These are phyloP conservation scores for Yamadazyma spencermartinsiae DNA, from an alignment of 1,139 yeast species.

Conservation along the genomic window DNA sequence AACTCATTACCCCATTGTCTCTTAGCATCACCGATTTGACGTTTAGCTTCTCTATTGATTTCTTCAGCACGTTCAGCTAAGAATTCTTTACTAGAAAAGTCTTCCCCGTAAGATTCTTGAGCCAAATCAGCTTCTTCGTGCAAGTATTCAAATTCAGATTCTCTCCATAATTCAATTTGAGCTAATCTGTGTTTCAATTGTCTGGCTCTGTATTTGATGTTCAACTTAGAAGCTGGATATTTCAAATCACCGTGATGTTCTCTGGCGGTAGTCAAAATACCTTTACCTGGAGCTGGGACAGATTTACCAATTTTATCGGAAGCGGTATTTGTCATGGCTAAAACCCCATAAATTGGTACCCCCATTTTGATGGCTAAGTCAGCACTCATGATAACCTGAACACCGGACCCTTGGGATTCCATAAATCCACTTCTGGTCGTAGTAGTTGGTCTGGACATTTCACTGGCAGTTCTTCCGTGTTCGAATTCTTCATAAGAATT, in stretches of 20 bases:
- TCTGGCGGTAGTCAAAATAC: conserved; percentile 96
- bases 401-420: conserved; percentile 99
- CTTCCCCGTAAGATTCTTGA: conserved; percentile 64
- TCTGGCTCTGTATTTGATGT: conserved; percentile 91
- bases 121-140: conserved; percentile 54
- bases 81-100: conserved; percentile 54
- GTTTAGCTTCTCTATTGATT: conserved; percentile 78
- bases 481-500: conserved; percentile 83
- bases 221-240: conserved; percentile 78
- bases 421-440: conserved; percentile 95
- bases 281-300: conserved; percentile 99
- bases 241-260: conserved; percentile 85
- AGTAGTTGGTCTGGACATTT: conserved; percentile 98
- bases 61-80: conserved; percentile 85
- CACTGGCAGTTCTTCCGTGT: conserved; percentile 96
- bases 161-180: conserved; percentile 85
- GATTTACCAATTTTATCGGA: conserved; percentile 98
- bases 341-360: conserved; percentile 95
- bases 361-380: conserved; percentile 96
- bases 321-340: conserved; percentile 95
- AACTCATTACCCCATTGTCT: conserved; percentile 95
- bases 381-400: conserved; percentile 94
- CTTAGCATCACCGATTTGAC: conserved; percentile 87
- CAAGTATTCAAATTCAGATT: conserved; percentile 65
- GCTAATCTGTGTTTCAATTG: conserved; percentile 78